Conservation (phyloP, 345 rosid species). For the Odontarrhena argentea region DNA sequence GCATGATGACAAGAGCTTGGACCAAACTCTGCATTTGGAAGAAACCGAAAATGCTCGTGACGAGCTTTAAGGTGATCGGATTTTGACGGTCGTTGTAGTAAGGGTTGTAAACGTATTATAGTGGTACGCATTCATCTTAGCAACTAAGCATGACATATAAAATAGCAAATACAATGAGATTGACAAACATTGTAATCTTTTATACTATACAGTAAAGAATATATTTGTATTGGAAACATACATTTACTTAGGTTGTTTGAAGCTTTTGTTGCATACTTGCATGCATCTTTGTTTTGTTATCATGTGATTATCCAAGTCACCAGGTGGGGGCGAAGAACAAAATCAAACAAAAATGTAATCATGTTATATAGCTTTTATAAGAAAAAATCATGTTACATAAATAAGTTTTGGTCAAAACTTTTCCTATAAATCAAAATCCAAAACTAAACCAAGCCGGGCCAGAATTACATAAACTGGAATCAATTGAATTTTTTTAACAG, state of each 20-base stretch:
- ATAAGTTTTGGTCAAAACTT: too few species aligned
- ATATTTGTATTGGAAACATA: neutral
- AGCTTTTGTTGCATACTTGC: too few species aligned
- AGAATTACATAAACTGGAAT: too few species aligned
- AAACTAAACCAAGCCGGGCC: too few species aligned
- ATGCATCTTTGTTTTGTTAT: too few species aligned
- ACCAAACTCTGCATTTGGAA: slow-evolving; percentile 17
- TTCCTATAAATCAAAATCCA: too few species aligned
- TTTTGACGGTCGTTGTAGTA: slow-evolving; percentile 33
- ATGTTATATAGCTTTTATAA: too few species aligned
- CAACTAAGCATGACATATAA: slow-evolving; percentile 19
- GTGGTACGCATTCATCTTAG: slow-evolving; percentile 28
- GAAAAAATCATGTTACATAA: too few species aligned
- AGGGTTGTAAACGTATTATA: slow-evolving; percentile 24
- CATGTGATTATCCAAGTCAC: too few species aligned
- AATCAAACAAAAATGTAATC: too few species aligned
- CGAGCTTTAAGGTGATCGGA: slow-evolving; percentile 32
- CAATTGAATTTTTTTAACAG: too few species aligned
- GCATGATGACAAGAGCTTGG: slow-evolving; percentile 40
- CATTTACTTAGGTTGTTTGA: neutral
- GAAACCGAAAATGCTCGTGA: slow-evolving; percentile 32
- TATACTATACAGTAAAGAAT: neutral
- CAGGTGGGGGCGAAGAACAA: too few species aligned
- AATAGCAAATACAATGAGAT: slow-evolving; percentile 33
- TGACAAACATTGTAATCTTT: slow-evolving; percentile 35